phyloP scores from a whole-genome alignment of 148 eudicot genomes.

The Chenopodium quinoa region DNA sequence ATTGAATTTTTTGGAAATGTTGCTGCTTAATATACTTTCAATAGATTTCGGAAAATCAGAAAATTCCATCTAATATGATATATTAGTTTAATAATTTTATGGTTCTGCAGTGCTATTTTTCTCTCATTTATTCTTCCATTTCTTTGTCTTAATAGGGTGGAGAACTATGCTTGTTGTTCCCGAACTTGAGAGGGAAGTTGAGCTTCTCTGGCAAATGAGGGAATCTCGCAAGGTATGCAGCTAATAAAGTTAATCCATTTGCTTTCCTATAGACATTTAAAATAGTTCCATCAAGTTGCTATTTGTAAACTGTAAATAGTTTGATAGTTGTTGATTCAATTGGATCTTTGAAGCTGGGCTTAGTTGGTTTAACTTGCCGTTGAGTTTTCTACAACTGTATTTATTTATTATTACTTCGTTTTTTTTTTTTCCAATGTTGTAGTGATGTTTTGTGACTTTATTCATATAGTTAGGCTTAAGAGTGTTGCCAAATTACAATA shows the following conservation, averaged over 20 bases:
- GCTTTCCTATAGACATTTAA: neutral
- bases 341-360: neutral
- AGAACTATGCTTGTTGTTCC: slow-evolving; percentile 99
- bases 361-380: neutral
- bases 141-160: slow-evolving; percentile 64
- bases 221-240: slow-evolving; percentile 73
- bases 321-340: neutral
- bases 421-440: too few species aligned
- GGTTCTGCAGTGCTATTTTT: neutral
- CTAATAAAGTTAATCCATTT: neutral
- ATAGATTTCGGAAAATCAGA: neutral
- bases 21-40: neutral
- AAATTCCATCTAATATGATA: neutral
- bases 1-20: too few species aligned
- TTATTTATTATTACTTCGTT: too few species aligned
- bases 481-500: neutral
- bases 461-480: neutral
- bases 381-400: too few species aligned
- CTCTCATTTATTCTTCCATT: neutral
- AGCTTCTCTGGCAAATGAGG: slow-evolving; percentile 61
- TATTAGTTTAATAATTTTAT: neutral
- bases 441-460: too few species aligned
- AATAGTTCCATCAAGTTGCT: neutral
- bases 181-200: slow-evolving; percentile 91
- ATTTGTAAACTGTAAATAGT: neutral